phyloP scores from a whole-genome alignment of 805 yeast genomes.

The Torulaspora gathmanii region DNA sequence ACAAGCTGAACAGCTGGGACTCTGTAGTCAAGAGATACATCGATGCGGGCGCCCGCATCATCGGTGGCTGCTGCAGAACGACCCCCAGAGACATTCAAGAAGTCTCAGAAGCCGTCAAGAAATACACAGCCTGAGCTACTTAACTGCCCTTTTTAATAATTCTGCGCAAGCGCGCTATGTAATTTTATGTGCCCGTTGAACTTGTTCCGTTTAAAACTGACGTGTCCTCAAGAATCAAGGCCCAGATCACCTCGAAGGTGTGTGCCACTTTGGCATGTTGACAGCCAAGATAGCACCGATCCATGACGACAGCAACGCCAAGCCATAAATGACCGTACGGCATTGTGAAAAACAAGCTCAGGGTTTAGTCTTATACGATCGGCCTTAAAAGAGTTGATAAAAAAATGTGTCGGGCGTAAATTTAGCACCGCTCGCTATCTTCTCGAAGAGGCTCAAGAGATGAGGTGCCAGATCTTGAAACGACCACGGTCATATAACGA shows the following conservation, averaged over 20 bases:
- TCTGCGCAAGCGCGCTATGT: too few relatives aligned
- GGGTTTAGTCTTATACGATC: neutral
- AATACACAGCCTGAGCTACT: neutral
- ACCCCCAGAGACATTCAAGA: conserved; percentile 43
- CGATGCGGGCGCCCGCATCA: conserved; percentile 41
- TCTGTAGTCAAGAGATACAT: conserved; percentile 41
- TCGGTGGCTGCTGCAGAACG: conserved; percentile 79
- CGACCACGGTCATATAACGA: neutral
- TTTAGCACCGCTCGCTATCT: neutral
- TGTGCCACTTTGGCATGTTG: too few relatives aligned
- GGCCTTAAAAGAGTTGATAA: neutral
- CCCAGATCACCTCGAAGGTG: too few relatives aligned
- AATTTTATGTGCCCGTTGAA: too few relatives aligned
- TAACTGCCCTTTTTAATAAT: too few relatives aligned
- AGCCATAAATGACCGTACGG: too few relatives aligned
- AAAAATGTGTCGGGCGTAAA: neutral
- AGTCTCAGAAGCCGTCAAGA: conserved; percentile 18
- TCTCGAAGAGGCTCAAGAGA: neutral
- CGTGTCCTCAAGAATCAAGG: too few relatives aligned
- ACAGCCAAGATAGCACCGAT: too few relatives aligned
- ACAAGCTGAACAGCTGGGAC: conserved; percentile 34
- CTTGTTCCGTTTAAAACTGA: too few relatives aligned
- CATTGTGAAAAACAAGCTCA: too few relatives aligned
- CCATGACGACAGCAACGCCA: too few relatives aligned
- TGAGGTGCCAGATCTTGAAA: neutral